Percentiles rank a stretch among this genome's conserved stretches.
phyloP scores from a whole-genome alignment of 352 stramenopile genomes.

The Peronospora farinosa region DNA sequence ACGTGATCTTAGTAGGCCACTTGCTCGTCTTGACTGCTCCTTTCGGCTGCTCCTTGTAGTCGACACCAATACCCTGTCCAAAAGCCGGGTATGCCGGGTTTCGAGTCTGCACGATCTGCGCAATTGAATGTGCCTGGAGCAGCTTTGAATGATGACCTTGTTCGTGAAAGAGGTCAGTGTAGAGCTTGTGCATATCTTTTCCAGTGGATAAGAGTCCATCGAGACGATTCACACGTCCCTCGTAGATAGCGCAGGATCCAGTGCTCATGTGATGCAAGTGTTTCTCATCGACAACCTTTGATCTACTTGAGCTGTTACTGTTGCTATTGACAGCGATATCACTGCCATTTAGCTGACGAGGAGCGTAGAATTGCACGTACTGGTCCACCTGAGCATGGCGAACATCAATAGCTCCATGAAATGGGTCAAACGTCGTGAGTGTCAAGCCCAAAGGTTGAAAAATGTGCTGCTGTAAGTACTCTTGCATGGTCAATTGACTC shows the following conservation, averaged over 20 bases:
- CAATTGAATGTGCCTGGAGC: constrained; percentile 36
- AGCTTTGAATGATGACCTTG: constrained; percentile 39
- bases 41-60: constrained; percentile 23
- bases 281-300: constrained; percentile 13
- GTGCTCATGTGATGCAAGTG: constrained; percentile 34
- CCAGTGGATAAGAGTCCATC: constrained; percentile 41
- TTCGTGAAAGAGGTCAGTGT: constrained; percentile 50
- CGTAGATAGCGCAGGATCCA: constrained; percentile 43
- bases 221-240: constrained; percentile 31
- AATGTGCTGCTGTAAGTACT: constrained; percentile 42
- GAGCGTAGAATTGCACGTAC: constrained; percentile 48
- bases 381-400: constrained; percentile 36
- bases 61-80: constrained; percentile 40
- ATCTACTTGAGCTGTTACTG: constrained; percentile 8
- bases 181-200: constrained; percentile 57
- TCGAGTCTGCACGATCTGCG: constrained; percentile 34
- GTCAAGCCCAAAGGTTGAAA: constrained; percentile 30
- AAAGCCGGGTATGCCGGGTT: constrained; percentile 36
- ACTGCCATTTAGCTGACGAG: constrained; percentile 10
- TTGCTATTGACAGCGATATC: not conserved
- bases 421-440: constrained; percentile 49
- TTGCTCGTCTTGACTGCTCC: not conserved
- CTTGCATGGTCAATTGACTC: constrained; percentile 30
- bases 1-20: constrained; percentile 41
- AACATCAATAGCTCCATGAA: constrained; percentile 23